These are phyloP conservation scores for Phytophthora multivora DNA, from an alignment of 352 stramenopile species.

Conservation along the genomic window DNA sequence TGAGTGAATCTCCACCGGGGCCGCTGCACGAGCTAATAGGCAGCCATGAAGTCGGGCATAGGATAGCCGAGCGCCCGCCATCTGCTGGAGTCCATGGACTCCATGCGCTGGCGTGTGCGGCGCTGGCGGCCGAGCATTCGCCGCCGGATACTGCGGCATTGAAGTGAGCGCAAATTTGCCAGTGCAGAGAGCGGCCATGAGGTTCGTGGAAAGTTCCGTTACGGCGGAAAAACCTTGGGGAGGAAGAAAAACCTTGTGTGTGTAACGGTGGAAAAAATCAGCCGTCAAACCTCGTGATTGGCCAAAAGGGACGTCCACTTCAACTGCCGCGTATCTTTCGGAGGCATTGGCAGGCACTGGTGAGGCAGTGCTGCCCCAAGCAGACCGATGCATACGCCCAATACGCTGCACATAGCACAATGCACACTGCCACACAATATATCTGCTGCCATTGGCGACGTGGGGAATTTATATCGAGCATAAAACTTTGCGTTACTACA, in stretches of 20 bases:
- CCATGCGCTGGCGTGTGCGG: slow-evolving; percentile 20
- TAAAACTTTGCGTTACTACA: too few relatives aligned
- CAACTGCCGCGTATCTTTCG: slow-evolving; percentile 23
- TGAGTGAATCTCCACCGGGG: slow-evolving; percentile 10
- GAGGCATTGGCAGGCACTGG: not conserved
- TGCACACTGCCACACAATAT: too few relatives aligned
- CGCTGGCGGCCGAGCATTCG: slow-evolving; percentile 24
- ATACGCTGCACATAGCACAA: too few relatives aligned
- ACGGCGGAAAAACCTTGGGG: slow-evolving; percentile 1
- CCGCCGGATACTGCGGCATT: slow-evolving; percentile 28
- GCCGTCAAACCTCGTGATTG: slow-evolving; percentile 10
- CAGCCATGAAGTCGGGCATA: slow-evolving; percentile 18
- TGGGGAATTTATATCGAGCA: too few relatives aligned
- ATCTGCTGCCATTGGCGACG: too few relatives aligned
- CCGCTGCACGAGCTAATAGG: not conserved
- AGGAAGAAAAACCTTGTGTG: slow-evolving; percentile 8
- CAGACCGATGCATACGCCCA: too few relatives aligned
- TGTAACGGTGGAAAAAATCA: slow-evolving; percentile 30
- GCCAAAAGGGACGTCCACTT: slow-evolving; percentile 11
- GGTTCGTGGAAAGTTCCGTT: slow-evolving; percentile 47
- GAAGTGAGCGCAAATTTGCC: slow-evolving; percentile 33
- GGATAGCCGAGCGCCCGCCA: slow-evolving; percentile 11
- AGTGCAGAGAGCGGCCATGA: slow-evolving; percentile 14
- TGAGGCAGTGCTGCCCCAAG: too few relatives aligned
- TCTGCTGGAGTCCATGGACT: slow-evolving; percentile 18